These are phyloP conservation scores for Lactarius quietus DNA, from an alignment of 768 basidiomycete species.

Conservation along the genomic window DNA sequence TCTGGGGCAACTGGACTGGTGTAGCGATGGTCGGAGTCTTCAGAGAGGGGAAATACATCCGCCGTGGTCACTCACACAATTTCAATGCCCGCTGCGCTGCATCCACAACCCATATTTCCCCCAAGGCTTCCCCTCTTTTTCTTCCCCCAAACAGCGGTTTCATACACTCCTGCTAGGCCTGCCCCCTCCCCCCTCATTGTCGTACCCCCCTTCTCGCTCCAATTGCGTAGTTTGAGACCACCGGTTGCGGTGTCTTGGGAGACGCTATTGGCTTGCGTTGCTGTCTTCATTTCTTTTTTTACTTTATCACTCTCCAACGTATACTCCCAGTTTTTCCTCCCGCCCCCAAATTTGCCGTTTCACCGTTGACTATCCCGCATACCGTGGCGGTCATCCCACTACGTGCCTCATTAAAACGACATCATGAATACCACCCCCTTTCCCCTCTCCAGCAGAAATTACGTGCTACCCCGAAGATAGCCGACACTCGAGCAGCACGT, in stretches of 20 bases:
- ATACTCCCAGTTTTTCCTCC: neutral
- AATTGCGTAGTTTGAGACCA: neutral
- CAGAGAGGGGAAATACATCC: neutral
- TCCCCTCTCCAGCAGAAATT: neutral
- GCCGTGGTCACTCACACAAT: neutral
- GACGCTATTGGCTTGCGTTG: too few relatives aligned
- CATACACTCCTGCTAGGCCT: too few relatives aligned
- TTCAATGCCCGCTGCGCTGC: conserved; percentile 22
- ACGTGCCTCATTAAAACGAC: neutral
- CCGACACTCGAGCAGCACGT: too few relatives aligned
- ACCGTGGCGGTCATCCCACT: too few relatives aligned
- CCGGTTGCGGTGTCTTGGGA: neutral
- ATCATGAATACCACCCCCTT: too few relatives aligned
- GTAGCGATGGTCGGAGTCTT: neutral
- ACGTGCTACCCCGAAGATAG: neutral
- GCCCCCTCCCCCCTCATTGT: too few relatives aligned
- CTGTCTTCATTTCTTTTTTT: neutral
- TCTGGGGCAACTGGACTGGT: neutral
- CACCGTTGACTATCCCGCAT: neutral
- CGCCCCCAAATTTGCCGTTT: neutral
- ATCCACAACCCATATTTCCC: too few relatives aligned
- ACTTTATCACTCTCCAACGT: neutral
- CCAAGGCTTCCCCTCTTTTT: too few relatives aligned
- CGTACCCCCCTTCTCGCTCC: neutral
- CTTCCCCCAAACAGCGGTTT: too few relatives aligned